Evolutionary conservation across 305 asterid genomes (phyloP), one percentile per base, ranked within the genome.

Genomic region (Salvia sclarea): DNA sequence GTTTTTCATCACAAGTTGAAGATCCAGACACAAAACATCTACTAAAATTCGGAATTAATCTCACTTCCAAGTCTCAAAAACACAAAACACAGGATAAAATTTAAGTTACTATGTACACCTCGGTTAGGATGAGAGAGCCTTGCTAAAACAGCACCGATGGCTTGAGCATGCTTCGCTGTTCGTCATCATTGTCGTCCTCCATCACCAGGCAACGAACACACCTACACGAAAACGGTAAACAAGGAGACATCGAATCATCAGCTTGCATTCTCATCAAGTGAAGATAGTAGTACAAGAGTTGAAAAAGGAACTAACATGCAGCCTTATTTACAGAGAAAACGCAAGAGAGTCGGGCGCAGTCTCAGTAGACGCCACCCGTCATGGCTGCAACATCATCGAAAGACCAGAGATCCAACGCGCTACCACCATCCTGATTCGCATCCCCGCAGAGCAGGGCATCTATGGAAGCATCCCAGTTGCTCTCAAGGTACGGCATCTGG

Each of bases 401-500:
- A 45, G 86, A 63, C 96, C 96, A 89, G 2, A 83, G 74, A 73
- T 83, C 86, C 82, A 83, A 64, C 0, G 81, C 72, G 24, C 49
- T 79, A 7, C 74, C 91, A 49, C 74, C 80, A 72, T 81, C 84
- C 62, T 79, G 84, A 74, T 71, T 72, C 14, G 65, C 61, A 13
- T 43, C 79, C 59, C 82, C 85, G 40, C 64, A 72, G 44, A 89
- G 82, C 63, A 85, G 74, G 31, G 81, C 75, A 45, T 85, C 96
- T 5, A 82, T 75, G 3, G 94, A 80, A 4, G 88, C 83, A 64
- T 85, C 89, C 94, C 94, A 86, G 73, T 80, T 89, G 52, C 74
- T 85, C 48, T 82, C 87, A 0, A 81, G 75, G 56, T 68, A 73
- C 4, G 87, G 88, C 47, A 76, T 79, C 74, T 87, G 82, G 58